Conservation (phyloP, 148 eudicot species). For the Persicaria maculosa region DNA sequence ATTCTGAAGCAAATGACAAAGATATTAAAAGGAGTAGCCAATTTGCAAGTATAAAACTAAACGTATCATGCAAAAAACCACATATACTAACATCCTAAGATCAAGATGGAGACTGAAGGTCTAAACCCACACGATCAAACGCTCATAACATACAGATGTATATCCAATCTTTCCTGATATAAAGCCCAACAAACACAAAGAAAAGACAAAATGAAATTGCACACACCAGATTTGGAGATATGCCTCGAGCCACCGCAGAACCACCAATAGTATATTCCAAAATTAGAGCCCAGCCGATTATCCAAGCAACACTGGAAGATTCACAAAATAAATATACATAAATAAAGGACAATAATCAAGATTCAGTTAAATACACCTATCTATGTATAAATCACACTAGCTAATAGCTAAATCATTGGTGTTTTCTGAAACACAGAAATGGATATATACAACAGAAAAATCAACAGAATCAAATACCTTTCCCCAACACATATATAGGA, state of each 20-base stretch:
- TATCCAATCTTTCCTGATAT: neutral
- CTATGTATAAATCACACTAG: neutral
- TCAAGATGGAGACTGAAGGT: neutral
- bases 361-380: neutral
- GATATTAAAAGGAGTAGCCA: neutral
- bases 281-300: slow-evolving; percentile 47
- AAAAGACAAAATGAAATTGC: neutral
- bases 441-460: neutral
- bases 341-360: neutral
- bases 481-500: slow-evolving; percentile 42
- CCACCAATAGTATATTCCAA: slow-evolving; percentile 43
- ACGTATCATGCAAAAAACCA: neutral
- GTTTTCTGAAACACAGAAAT: no score
- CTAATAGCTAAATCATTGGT: no score
- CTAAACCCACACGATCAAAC: neutral
- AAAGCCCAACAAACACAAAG: neutral
- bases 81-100: neutral
- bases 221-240: slow-evolving; percentile 39
- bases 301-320: slow-evolving; percentile 52
- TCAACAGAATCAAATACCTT: slow-evolving; percentile 17
- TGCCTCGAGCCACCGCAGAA: slow-evolving; percentile 46
- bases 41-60: neutral
- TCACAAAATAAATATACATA: neutral
- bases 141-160: neutral
- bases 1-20: neutral